Evolutionary conservation across 768 basidiomycete species (phyloP).

Genomic region (Tulasnella sp.): DNA sequence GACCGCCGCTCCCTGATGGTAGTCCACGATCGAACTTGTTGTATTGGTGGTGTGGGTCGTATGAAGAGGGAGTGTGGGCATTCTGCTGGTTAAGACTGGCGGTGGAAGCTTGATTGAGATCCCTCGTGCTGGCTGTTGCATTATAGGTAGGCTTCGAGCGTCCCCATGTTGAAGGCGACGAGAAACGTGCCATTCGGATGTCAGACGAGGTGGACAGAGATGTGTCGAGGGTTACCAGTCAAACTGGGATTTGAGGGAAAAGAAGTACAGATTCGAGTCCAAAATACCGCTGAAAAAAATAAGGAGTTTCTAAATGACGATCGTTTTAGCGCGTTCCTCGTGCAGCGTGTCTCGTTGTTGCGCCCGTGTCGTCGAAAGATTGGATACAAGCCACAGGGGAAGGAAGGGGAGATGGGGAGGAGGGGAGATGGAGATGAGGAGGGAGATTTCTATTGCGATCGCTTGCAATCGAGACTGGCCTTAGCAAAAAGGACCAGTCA

Average conservation of each 20-base stretch:
- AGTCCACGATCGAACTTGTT: not conserved
- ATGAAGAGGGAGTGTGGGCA: not conserved
- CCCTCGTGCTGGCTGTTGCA: not conserved
- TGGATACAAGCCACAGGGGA: not conserved
- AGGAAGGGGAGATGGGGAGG: not conserved
- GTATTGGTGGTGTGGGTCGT: not conserved
- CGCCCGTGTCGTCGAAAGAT: too few relatives aligned
- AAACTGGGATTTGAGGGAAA: too few relatives aligned
- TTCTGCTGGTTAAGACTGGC: slow-evolving; percentile 8
- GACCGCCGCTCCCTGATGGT: too few relatives aligned
- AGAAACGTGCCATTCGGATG: slow-evolving; percentile 10
- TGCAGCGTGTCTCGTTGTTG: too few relatives aligned
- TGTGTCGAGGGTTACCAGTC: too few relatives aligned
- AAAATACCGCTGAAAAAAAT: too few relatives aligned
- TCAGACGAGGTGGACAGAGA: too few relatives aligned
- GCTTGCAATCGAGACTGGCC: too few relatives aligned
- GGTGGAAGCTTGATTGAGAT: not conserved
- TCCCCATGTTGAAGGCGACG: slow-evolving; percentile 13
- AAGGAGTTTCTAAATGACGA: too few relatives aligned
- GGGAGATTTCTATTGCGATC: not conserved
- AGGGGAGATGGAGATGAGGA: not conserved
- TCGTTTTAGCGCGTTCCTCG: too few relatives aligned
- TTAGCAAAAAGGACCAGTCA: too few relatives aligned
- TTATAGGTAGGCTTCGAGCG: slow-evolving; percentile 4
- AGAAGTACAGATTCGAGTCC: too few relatives aligned